phyloP scores from a whole-genome alignment of 1,139 yeast species.

The Geotrichum restrictum region DNA sequence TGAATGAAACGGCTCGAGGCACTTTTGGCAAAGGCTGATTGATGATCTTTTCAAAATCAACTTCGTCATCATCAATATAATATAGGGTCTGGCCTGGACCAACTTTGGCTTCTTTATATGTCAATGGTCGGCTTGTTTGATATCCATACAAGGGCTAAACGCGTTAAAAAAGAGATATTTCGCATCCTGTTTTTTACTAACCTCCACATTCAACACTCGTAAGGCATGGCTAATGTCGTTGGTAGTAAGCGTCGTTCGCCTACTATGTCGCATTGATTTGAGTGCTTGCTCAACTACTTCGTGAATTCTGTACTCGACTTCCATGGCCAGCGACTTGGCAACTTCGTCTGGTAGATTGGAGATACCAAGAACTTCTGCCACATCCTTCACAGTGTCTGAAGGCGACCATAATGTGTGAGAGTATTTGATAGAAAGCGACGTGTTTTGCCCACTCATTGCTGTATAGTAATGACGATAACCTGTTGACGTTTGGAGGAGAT shows the following conservation, averaged over 20 bases:
- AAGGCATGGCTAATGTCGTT: conserved; percentile 79
- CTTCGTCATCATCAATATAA: conserved; percentile 85
- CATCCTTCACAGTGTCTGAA: conserved; percentile 92
- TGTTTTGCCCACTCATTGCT: conserved; percentile 12
- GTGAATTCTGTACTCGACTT: conserved; percentile 92
- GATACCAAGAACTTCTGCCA: conserved; percentile 87
- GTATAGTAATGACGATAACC: conserved; percentile 1
- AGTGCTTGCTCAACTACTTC: conserved; percentile 93
- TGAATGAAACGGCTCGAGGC: conserved; percentile 85
- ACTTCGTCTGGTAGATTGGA: conserved; percentile 81
- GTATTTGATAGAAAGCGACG: conserved; percentile 42
- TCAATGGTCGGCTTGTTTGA: conserved; percentile 50
- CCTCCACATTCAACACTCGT: conserved; percentile 77
- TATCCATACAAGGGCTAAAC: conserved; percentile 44
- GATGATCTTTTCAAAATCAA: conserved; percentile 88
- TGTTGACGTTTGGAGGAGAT: too few species aligned
- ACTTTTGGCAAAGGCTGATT: conserved; percentile 94
- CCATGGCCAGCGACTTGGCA: conserved; percentile 94
- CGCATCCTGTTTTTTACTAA: background rate
- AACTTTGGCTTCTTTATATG: conserved; percentile 75
- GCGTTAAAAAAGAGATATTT: conserved; percentile 16
- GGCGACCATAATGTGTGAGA: conserved; percentile 98
- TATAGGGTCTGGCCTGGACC: conserved; percentile 94
- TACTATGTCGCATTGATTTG: conserved; percentile 93
- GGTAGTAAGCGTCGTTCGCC: conserved; percentile 75